Conservation (phyloP, 1,139 yeast genomes). For the Kodamaea suecica region DNA sequence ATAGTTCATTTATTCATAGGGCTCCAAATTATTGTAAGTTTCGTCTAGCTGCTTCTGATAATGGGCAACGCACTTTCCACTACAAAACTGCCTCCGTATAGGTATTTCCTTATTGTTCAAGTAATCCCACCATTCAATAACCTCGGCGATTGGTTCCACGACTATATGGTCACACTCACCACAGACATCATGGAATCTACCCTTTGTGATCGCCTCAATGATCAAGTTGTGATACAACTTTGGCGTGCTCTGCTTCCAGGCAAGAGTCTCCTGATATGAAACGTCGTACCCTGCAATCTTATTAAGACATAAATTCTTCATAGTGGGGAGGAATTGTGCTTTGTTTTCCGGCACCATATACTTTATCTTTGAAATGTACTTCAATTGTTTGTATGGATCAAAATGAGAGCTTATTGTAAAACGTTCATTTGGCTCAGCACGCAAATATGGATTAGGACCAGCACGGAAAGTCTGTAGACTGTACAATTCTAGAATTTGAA, state of each 20-base stretch:
- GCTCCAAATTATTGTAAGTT: conserved; percentile 2
- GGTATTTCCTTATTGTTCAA: conserved; percentile 40
- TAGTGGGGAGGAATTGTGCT: conserved; percentile 27
- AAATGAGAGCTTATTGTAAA: conserved; percentile 9
- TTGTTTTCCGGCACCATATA: conserved; percentile 12
- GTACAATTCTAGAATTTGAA: conserved; percentile 47
- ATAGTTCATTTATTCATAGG: conserved; percentile 6
- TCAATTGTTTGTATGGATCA: conserved; percentile 13
- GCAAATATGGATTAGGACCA: conserved; percentile 40
- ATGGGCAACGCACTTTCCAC: conserved; percentile 36
- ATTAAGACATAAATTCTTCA: conserved; percentile 43
- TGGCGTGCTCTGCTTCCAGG: conserved; percentile 42
- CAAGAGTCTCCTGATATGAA: conserved; percentile 41
- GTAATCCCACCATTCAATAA: conserved; percentile 62
- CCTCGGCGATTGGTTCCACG: conserved; percentile 51
- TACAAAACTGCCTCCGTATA: conserved; percentile 44
- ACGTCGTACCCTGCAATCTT: conserved; percentile 44
- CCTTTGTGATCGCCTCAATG: conserved; percentile 42
- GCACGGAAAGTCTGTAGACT: conserved; percentile 46
- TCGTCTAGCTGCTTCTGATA: conserved; percentile 11
- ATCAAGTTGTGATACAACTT: conserved; percentile 35
- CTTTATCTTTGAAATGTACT: conserved; percentile 26
- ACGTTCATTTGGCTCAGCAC: conserved; percentile 1
- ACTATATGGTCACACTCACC: conserved; percentile 44
- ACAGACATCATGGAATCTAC: conserved; percentile 47